These are phyloP conservation scores for Cytospora leucostoma DNA, from an alignment of 2,329 filamentous ascomycete species.

Conservation along the genomic window DNA sequence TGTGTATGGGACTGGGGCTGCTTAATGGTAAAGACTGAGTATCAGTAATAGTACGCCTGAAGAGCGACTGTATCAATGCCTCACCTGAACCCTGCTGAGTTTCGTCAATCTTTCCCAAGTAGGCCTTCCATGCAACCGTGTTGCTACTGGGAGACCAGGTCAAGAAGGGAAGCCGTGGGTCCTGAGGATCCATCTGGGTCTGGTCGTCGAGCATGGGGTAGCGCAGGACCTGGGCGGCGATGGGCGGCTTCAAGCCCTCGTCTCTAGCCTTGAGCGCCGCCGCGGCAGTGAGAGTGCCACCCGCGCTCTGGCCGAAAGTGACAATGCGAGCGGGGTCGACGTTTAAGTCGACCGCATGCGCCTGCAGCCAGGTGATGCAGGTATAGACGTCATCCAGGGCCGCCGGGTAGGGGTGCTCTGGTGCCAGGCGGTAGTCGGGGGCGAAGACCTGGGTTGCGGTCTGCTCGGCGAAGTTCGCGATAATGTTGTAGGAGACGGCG, in stretches of 20 bases:
- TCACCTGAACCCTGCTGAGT: not conserved
- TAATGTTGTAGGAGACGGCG: slow-evolving; percentile 21
- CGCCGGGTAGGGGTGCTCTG: slow-evolving; percentile 48
- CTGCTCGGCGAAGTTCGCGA: slow-evolving; percentile 27
- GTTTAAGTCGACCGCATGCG: slow-evolving; percentile 28
- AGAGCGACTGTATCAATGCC: not conserved
- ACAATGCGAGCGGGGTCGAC: slow-evolving; percentile 34
- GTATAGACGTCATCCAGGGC: slow-evolving; percentile 44
- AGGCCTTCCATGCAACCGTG: slow-evolving; percentile 4
- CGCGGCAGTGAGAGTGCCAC: slow-evolving; percentile 33
- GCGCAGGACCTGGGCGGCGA: slow-evolving; percentile 39
- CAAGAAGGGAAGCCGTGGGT: not conserved
- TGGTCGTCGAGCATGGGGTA: slow-evolving; percentile 44
- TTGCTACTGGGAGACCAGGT: slow-evolving; percentile 12
- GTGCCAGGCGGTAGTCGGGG: slow-evolving; percentile 52
- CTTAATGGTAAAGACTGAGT: not conserved
- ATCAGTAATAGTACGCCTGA: not conserved
- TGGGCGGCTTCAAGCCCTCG: slow-evolving; percentile 32
- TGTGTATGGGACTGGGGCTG: not conserved
- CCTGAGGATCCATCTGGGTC: slow-evolving; percentile 22
- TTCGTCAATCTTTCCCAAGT: not conserved
- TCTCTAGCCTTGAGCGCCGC: slow-evolving; percentile 45
- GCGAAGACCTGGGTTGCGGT: slow-evolving; percentile 34
- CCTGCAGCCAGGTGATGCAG: slow-evolving; percentile 39
- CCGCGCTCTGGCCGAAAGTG: slow-evolving; percentile 34